Conservation (phyloP, 768 basidiomycete species). For the Hypsizygus marmoreus region DNA sequence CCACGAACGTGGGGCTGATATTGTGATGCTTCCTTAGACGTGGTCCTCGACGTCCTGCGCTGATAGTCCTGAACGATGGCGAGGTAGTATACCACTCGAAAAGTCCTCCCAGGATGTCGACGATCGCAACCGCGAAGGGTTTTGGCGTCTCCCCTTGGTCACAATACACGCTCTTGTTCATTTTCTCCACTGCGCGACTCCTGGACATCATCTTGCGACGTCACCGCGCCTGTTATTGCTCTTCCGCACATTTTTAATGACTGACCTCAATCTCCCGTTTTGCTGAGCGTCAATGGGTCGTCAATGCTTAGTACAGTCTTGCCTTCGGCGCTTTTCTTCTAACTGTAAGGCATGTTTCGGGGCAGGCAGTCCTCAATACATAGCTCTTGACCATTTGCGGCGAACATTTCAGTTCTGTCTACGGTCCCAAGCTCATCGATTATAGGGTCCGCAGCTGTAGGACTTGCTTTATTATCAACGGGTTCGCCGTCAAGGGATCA, state of each 20-base stretch:
- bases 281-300: slow-evolving; percentile 32
- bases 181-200: slow-evolving; percentile 39
- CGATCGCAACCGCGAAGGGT: not conserved
- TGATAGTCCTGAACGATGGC: too few species aligned
- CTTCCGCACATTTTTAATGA: slow-evolving; percentile 31
- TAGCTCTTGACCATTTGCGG: slow-evolving; percentile 15
- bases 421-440: slow-evolving; percentile 41
- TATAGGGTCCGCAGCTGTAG: slow-evolving; percentile 38
- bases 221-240: slow-evolving; percentile 36
- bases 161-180: slow-evolving; percentile 19
- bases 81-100: too few species aligned
- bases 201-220: slow-evolving; percentile 44
- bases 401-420: slow-evolving; percentile 33
- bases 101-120: too few species aligned
- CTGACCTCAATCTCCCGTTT: slow-evolving; percentile 12
- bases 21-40: too few species aligned
- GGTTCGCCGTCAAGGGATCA: slow-evolving; percentile 45
- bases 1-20: too few species aligned
- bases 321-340: slow-evolving; percentile 40
- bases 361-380: too few species aligned
- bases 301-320: slow-evolving; percentile 39
- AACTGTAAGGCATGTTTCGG: slow-evolving; percentile 8
- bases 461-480: slow-evolving; percentile 42
- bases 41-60: too few species aligned
- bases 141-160: not conserved